Evolutionary conservation across 768 basidiomycete genomes (phyloP), one percentile per base, ranked within the genome.

Genomic region (Lactifluus subvellereus): DNA sequence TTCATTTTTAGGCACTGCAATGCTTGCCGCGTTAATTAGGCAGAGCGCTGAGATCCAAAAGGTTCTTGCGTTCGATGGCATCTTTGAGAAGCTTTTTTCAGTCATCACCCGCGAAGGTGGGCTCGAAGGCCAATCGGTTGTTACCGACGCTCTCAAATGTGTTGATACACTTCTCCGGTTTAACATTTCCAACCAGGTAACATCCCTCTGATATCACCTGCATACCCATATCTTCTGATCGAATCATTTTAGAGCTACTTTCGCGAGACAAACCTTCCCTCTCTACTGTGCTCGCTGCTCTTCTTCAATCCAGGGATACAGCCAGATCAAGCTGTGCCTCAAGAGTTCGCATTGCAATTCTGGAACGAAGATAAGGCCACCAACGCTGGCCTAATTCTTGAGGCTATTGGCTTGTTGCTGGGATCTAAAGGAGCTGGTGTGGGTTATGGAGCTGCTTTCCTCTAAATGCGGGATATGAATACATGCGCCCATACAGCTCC

Each of bases 21-120:
- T 95, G 76, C 80, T 94, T 38, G 90, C 95, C 65, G 78, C 85
- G 6, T 78, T 99, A 14, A 84, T 89, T 42, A 84, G 85, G 0
- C 89, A 94, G 68, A 98, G 90, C 68, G 84, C 90, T 37, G 93
- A 98, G 72, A 91, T 99, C 40, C 96, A 98, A 71, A 98, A 98
- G 75, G 86, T 98, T 35, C 84, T 98, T 50, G 94, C 95, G 0
- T 99, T 99, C 69, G 94, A 94, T 68, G 94, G 97, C 20, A 91
- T 91, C 1, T 98, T 99, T 70, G 97, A 99, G 77, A 92, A 89
- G 71, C 81, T 99, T 35, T 94, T 98, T 76, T 86, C 86, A 59
- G 94, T 91, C 53, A 83, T 98, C 64, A 81, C 83, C 9, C 81
- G 84, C 65, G 96, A 98, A 73, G 92, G 94, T 22, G 97, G 97